Evolutionary conservation across 2,329 filamentous ascomycete genomes (phyloP), one percentile per base, ranked within the genome.

Genomic region (Magnaporthales sp.): DNA sequence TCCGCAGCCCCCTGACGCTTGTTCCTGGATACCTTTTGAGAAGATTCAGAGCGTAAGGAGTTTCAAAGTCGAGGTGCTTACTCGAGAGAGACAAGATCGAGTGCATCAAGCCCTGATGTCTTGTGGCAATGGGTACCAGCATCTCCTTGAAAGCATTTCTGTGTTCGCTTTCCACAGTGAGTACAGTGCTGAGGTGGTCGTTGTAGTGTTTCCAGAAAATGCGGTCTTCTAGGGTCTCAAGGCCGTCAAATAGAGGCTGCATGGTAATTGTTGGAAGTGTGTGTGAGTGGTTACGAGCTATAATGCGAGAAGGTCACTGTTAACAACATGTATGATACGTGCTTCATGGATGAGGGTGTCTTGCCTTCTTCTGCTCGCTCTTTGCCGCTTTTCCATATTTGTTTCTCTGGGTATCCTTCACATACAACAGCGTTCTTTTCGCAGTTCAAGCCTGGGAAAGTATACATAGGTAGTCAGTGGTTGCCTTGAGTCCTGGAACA

Each of bases 351-450:
- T 46, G 29, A 31, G 10, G 22, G 13, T 24, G 19, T n/a, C 78
- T 70, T 80, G 86, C 86, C 85, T 79, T 92, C 88, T 79, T 90
- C 88, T 38, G 86, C 84, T 74, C 84, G 89, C 76, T 94, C 90
- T 74, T 87, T 92, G 30, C 92, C 92, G 73, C 91, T 93, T 76
- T 89, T 92, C 93, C 93, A 97, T 65, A 92, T 85, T 67, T 91
- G 90, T 75, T 92, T 92, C 69, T 92, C 90, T 64, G 91, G 91
- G 74, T 96, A 97, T 13, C 93, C 93, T 77, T 96, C 92, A 74
- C 93, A 97, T 13, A 93, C 87, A 13, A 96, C 91, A 9, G 92
- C 92, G 75, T 96, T 97, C 82, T 96, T 97, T 78, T 95, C 90
- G 74, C 93, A 97, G 73, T 96, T 96, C 77, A 92, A 83, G 72